Evolutionary conservation across 352 stramenopile genomes (phyloP).

Genomic region (Pythium apleroticum): DNA sequence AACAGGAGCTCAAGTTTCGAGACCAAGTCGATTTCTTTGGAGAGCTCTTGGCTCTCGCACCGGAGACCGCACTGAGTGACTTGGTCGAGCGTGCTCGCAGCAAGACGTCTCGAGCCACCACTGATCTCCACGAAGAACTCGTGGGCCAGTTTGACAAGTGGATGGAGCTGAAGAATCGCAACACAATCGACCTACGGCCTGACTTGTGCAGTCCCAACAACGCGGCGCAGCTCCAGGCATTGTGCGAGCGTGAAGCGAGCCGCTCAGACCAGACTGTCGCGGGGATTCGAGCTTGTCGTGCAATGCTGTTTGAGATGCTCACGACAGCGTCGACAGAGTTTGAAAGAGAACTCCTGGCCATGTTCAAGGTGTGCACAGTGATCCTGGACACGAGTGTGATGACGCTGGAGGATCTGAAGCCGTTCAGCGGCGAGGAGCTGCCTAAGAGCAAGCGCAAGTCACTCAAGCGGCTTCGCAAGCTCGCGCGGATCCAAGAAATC

Average conservation of each 20-base stretch:
- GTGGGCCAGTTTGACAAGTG: constrained; percentile 37
- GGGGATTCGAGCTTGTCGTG: constrained; percentile 33
- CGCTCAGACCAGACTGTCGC: constrained; percentile 37
- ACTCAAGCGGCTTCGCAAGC: constrained; percentile 66
- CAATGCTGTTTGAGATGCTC: constrained; percentile 36
- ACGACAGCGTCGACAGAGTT: constrained; percentile 36
- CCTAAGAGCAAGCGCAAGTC: constrained; percentile 69
- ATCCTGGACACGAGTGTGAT: constrained; percentile 67
- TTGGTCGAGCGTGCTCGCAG: constrained; percentile 34
- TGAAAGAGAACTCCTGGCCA: constrained; percentile 47
- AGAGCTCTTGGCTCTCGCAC: constrained; percentile 54
- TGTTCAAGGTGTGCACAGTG: constrained; percentile 41
- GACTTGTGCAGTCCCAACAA: constrained; percentile 80
- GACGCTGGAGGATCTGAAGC: constrained; percentile 55
- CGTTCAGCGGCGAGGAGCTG: constrained; percentile 42
- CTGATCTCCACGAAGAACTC: constrained; percentile 26
- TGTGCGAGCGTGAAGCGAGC: constrained; percentile 55
- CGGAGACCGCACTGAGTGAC: constrained; percentile 43
- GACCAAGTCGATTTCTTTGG: constrained; percentile 64
- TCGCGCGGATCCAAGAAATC: constrained; percentile 50
- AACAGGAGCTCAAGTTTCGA: constrained; percentile 54
- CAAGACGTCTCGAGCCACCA: constrained; percentile 19
- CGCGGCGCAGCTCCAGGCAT: constrained; percentile 36
- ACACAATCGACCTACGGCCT: constrained; percentile 60
- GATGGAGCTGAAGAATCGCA: constrained; percentile 44